These are phyloP conservation scores for Pyronema omphalodes DNA, from an alignment of 495 filamentous ascomycete genomes.

Conservation along the genomic window DNA sequence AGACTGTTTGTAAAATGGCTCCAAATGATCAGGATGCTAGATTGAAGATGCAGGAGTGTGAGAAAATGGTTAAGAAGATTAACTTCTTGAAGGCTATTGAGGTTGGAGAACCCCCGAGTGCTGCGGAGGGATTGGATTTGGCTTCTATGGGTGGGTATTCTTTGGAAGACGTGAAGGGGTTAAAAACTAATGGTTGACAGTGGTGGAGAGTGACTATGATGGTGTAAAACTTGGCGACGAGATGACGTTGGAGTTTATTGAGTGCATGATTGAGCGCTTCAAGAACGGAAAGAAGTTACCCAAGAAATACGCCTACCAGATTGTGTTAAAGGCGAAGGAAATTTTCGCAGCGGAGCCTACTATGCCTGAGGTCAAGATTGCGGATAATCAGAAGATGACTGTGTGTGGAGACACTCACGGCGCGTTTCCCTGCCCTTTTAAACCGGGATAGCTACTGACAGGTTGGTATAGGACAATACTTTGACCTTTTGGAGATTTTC, in stretches of 20 bases:
- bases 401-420: conserved; percentile 98
- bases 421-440: conserved; percentile 24
- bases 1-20: conserved; percentile 67
- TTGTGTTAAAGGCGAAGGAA: conserved; percentile 72
- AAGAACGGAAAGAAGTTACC: conserved; percentile 89
- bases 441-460: conserved; percentile 15
- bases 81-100: conserved; percentile 94
- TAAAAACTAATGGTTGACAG: conserved; percentile 1
- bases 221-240: conserved; percentile 56
- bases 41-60: conserved; percentile 72
- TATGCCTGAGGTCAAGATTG: conserved; percentile 86
- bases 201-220: conserved; percentile 68
- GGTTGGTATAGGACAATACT: conserved; percentile 62
- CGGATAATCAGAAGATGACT: conserved; percentile 57
- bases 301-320: conserved; percentile 94
- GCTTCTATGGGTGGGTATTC: conserved; percentile 42
- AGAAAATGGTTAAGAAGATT: conserved; percentile 75
- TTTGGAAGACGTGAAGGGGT: background rate
- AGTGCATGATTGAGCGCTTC: conserved; percentile 91
- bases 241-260: conserved; percentile 92
- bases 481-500: conserved; percentile 93
- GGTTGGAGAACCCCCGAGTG: conserved; percentile 73
- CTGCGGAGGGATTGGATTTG: conserved; percentile 75
- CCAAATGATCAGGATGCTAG: conserved; percentile 80
- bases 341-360: conserved; percentile 84